Conservation (phyloP, 352 stramenopile species). For the Pythium vanterpoolii region DNA sequence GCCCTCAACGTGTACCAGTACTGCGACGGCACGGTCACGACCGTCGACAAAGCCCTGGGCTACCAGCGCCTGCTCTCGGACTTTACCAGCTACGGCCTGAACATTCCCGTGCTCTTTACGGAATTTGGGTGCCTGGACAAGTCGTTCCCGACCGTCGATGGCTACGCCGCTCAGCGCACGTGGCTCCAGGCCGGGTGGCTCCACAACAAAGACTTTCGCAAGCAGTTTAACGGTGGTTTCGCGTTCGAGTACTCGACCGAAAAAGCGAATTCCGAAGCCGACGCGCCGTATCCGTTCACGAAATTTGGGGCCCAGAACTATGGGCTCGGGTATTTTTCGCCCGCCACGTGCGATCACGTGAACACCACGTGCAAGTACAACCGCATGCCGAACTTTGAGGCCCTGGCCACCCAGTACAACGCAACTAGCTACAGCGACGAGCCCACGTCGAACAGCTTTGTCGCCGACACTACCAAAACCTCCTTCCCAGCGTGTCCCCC, state of each 20-base stretch:
- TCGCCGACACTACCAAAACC: conserved; percentile 7
- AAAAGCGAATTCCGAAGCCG: conserved; percentile 50
- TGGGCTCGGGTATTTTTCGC: conserved; percentile 82
- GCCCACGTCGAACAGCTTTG: conserved; percentile 29
- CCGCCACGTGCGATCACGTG: conserved; percentile 62
- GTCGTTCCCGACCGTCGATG: conserved; percentile 49
- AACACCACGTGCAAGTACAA: conserved; percentile 58
- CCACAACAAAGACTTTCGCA: conserved; percentile 36
- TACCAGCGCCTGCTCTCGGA: conserved; percentile 57
- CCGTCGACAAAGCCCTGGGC: conserved; percentile 35
- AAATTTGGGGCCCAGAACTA: conserved; percentile 77
- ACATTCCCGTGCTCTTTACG: conserved; percentile 74
- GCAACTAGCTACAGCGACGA: conserved; percentile 33
- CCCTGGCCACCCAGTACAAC: conserved; percentile 55
- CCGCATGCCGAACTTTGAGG: conserved; percentile 77
- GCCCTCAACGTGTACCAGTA: conserved; percentile 85
- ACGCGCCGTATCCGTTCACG: conserved; percentile 69
- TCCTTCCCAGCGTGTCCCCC: conserved; percentile 8
- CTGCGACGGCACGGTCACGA: conserved; percentile 48
- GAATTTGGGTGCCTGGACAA: conserved; percentile 80
- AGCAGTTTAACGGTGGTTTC: conserved; percentile 68
- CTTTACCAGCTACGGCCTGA: conserved; percentile 57
- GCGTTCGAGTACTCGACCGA: conserved; percentile 86
- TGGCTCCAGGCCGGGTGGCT: conserved; percentile 64
- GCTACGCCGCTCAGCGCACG: conserved; percentile 63